phyloP scores from a whole-genome alignment of 495 filamentous ascomycete species.

The Clohesyomyces aquaticus region DNA sequence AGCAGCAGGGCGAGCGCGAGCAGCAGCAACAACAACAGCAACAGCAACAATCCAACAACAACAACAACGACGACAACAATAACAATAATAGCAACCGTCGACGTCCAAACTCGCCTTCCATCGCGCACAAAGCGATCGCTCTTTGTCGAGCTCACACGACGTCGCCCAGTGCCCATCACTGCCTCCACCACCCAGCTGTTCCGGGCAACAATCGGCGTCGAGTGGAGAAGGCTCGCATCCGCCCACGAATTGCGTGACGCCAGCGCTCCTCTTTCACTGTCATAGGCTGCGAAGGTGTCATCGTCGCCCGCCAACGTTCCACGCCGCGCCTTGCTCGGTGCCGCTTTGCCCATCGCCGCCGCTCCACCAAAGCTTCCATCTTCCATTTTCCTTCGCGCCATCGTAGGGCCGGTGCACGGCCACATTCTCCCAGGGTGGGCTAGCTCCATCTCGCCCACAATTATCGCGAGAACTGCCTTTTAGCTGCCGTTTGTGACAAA shows the following conservation, averaged over 20 bases:
- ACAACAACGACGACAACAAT: too few relatives aligned
- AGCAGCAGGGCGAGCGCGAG: too few relatives aligned
- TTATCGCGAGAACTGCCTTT: background rate
- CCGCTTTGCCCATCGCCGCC: too few relatives aligned
- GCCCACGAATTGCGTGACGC: conserved; percentile 1
- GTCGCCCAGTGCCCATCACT: too few relatives aligned
- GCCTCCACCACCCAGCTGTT: background rate
- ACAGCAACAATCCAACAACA: background rate
- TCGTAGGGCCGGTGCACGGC: background rate
- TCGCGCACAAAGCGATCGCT: background rate
- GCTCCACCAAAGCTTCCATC: conserved; percentile 6
- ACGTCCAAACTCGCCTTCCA: background rate
- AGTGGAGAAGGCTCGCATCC: background rate
- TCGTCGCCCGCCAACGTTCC: too few relatives aligned
- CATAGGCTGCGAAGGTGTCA: conserved; percentile 7
- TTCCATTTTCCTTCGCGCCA: background rate
- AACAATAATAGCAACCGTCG: background rate
- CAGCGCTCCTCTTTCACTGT: background rate
- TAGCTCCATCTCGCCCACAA: too few relatives aligned
- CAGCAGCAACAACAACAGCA: too few relatives aligned
- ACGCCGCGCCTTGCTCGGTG: too few relatives aligned
- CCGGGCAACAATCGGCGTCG: conserved; percentile 1
- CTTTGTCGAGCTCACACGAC: too few relatives aligned
- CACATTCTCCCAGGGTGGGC: too few relatives aligned
- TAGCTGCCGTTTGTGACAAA: background rate